Base-by-base conservation (phyloP, 2,329 filamentous ascomycete genomes). In the Fusarium xyrophilum region DNA sequence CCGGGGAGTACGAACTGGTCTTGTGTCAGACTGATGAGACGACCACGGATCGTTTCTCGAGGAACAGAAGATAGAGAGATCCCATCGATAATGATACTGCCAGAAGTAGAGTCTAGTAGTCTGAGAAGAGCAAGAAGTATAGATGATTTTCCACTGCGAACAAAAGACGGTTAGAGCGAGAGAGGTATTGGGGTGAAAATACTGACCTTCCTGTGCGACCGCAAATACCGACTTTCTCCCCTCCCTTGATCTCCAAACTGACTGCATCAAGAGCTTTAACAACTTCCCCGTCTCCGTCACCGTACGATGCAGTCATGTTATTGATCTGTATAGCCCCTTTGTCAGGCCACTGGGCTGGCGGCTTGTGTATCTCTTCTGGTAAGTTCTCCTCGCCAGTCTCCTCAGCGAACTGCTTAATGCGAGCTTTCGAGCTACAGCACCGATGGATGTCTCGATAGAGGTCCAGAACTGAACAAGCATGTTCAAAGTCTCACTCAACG, bases 171-270 rank as follows among this genome's bases (percentile, higher is more conserved):
- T 46, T 54, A 56, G 46, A 33, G 30, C 25, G 33, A 17, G 12
- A 15, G 19, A 27, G 25, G 9, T 21, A 28, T 44, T 23, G 19
- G 46, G 51, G 43, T 30, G 28, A 17, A 27, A 15, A 23, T 39
- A 51, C 65, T 62, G 17, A 72, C 66, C 73, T 74, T 39, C 84
- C 84, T 25, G 82, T 85, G 15, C 84, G 81, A 14, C 85, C 84
- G 48, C 83, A 84, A n/a, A 86, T 80, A 3, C 79, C 84, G 14
- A 86, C 73, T 60, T 84, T 85, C 66, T 84, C 78, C 2, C 83
- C 83, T 1, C 80, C 73, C 13, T 53, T 50, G 27, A 77, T 71
- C 2, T 64, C 50, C 7, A 78, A 44, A 21, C 38, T 70, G 10
- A 77, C 48, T 9, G 67, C 56, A 5, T 72, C 56, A 4, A 78